Evolutionary conservation across 768 basidiomycete genomes (phyloP), one percentile per base, ranked within the genome.

Genomic region (Boletus rex-veris): DNA sequence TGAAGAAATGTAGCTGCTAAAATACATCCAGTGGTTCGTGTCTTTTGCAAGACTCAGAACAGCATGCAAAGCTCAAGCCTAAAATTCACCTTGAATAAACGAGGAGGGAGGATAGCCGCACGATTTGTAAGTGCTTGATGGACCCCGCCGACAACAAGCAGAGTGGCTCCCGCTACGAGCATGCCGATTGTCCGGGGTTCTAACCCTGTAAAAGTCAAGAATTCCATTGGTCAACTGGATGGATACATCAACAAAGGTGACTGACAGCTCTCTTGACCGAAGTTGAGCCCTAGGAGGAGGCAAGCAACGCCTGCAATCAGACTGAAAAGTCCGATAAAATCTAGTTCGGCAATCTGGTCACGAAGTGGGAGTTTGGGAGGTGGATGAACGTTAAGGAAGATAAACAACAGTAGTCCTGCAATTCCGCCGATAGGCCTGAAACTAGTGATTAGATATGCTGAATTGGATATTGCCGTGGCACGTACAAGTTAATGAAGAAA

Each of bases 341-440:
- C 89, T 55, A 91, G 86, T 44, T 84, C 80, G 28, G 62, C 55
- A 14, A 80, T 63, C 63, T 90, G 86, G 57, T 85, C 67, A 21
- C 69, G 74, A 45, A 88, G 66, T 0, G 84, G 71, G 59, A 77
- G 79, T 7, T 81, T 79, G 45, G 80, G 75, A 54, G 80, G 84
- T 2, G 89, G 86, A 64, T 90, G 88, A 31, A 90, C 73, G 62
- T 87, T 84, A 28, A 90, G 76, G 75, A 85, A 89, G 69, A 84
- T 78, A 63, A 88, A 86, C 4, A 90, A 69, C 24, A 88, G 65
- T 1, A 60, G 70, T 26, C 74, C 80, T 14, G 85, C 85, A 35
- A 84, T 53, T 26, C 84, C 88, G 31, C 86, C 88, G 2, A 86
- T 85, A 2, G 88, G 89, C 48, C 87, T 88, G 6, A 52, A 11